Percentiles rank a stretch among this genome's conserved stretches.
Conservation (phyloP, 163 green algal species). For the Prototheca wickerhamii region DNA sequence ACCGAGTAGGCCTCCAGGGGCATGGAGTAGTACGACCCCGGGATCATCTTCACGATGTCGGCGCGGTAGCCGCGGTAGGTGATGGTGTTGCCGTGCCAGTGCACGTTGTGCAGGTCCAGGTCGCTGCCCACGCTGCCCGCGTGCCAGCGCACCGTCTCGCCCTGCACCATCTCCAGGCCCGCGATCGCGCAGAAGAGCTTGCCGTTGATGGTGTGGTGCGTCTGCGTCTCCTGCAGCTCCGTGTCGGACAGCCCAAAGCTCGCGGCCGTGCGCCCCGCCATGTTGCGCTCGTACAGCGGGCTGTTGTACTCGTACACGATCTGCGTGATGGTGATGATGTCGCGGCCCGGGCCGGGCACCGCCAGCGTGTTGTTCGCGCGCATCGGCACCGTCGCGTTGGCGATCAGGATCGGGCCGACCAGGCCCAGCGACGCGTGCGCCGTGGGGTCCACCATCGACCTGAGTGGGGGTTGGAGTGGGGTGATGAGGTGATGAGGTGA, state of each 20-base stretch:
- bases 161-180: slow-evolving; percentile 19
- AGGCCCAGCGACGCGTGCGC: slow-evolving; percentile 19
- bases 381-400: slow-evolving; percentile 1
- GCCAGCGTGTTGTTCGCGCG: too few species aligned
- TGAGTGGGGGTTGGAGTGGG: not conserved
- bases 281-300: slow-evolving; percentile 19
- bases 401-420: slow-evolving; percentile 20
- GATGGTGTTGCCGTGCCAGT: slow-evolving; percentile 65
- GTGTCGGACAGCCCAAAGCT: slow-evolving; percentile 12
- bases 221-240: slow-evolving; percentile 21
- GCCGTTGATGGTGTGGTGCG: slow-evolving; percentile 61
- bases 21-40: slow-evolving; percentile 10
- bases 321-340: slow-evolving; percentile 23
- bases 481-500: too few species aligned
- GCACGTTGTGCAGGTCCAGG: slow-evolving; percentile 58
- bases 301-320: slow-evolving; percentile 30
- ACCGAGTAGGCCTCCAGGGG: slow-evolving; percentile 27
- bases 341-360: slow-evolving; percentile 1
- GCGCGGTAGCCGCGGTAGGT: slow-evolving; percentile 11
- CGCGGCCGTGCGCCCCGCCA: slow-evolving; percentile 5
- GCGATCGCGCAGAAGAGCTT: slow-evolving; percentile 53
- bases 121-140: slow-evolving; percentile 46
- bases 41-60: slow-evolving; percentile 28
- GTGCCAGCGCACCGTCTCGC: slow-evolving; percentile 58
- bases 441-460: slow-evolving; percentile 17